Conservation (phyloP, 345 rosid genomes). For the Brassica napus region Da-Ae NC_063442.1:14416001-14416500, state of each 20-base stretch:
- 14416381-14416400: neutral
- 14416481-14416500: slow-evolving; percentile 70
- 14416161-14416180: slow-evolving; percentile 81
- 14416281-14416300: too few relatives aligned
- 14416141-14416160: slow-evolving; percentile 49
- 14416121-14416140: slow-evolving; percentile 60
- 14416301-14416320: too few relatives aligned
- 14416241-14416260: too few relatives aligned
- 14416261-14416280: too few relatives aligned
- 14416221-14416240: neutral
- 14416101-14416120: slow-evolving; percentile 96
- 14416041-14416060: slow-evolving; percentile 93
- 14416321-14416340: too few relatives aligned
- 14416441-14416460: slow-evolving; percentile 77
- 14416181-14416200: slow-evolving; percentile 97
- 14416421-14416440: slow-evolving; percentile 79
- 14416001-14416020: slow-evolving; percentile 76
- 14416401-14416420: slow-evolving; percentile 45
- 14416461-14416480: slow-evolving; percentile 78
- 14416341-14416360: too few relatives aligned
- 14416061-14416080: slow-evolving; percentile 66
- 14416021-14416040: slow-evolving; percentile 69
- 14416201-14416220: neutral
- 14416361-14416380: too few relatives aligned
- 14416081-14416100: slow-evolving; percentile 75